Base-by-base conservation (phyloP, 2,329 filamentous ascomycete species). In the Monosporascus ibericus region DNA sequence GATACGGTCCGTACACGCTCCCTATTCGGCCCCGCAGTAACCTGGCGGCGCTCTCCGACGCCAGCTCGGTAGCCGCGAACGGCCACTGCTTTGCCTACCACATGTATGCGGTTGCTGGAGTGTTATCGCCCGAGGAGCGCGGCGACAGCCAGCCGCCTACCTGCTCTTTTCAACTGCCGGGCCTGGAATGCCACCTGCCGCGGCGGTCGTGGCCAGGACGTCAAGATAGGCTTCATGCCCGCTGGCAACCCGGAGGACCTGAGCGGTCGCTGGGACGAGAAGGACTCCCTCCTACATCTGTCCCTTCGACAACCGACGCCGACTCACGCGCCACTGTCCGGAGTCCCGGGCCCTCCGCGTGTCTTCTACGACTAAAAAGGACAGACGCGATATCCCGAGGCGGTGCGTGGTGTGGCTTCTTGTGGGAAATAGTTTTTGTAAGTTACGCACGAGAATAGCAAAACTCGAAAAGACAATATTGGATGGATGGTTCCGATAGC, bases 221-320 rank as follows among this genome's bases (percentile, higher is more conserved):
- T 59, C 5, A 60, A 57, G 40, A 54, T 59, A 7, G 57, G 56
- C 1, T 60, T 60, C 44, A 52, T 53, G 51, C 53, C 54, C 1
- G 24, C 20, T 6, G 34, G 48, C 30, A 44, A 52, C n/a, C 18
- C 18, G 24, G 46, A 47, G 3, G 38, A 44, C 39, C n/a, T 38
- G 18, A 42, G 47, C 34, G 34, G 22, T 2, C 38, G 44, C 8
- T 57, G 56, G 53, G 52, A 54, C 14, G 53, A 59, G 50, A 56
- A 37, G 1, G 56, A 53, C 2, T 59, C 57, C 46, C 25, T 55
- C 11, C 30, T 34, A 30, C 30, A 34, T 34, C 30, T 34, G 11
- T 34, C 30, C 8, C 30, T 11, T 34, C 11, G 14, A 14, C 11
- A 34, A 34, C 30, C 9, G 30, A 34, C 30, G 4, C 30, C 30